These are phyloP conservation scores for Sindora glabra DNA, from an alignment of 306 rosid genomes.

Conservation along the genomic window DNA sequence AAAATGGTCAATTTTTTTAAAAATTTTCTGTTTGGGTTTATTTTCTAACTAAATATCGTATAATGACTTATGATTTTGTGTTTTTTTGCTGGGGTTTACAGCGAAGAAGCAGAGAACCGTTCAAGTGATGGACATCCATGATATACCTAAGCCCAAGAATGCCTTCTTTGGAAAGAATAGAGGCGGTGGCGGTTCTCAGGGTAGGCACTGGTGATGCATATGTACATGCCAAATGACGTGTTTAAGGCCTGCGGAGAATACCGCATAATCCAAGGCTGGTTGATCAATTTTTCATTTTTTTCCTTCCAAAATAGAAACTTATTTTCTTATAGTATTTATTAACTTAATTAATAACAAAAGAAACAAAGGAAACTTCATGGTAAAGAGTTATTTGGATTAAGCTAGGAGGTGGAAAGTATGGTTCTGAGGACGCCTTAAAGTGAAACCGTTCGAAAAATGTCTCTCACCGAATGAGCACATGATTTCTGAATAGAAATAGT, in stretches of 20 bases:
- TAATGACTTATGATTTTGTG: slow-evolving; percentile 24
- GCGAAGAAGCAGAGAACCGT: slow-evolving; percentile 97
- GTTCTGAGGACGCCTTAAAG: neutral
- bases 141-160: slow-evolving; percentile 88
- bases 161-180: slow-evolving; percentile 76
- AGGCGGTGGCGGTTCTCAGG: slow-evolving; percentile 74
- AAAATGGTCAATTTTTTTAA: slow-evolving; percentile 63
- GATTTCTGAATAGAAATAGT: slow-evolving; percentile 6
- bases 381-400: neutral
- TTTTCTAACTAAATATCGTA: slow-evolving; percentile 6
- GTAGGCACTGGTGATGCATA: slow-evolving; percentile 83
- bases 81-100: slow-evolving; percentile 35
- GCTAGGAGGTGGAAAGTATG: neutral
- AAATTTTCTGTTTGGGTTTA: neutral
- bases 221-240: slow-evolving; percentile 16
- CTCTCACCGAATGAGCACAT: slow-evolving; percentile 12
- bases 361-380: neutral
- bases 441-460: neutral
- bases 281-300: slow-evolving; percentile 1
- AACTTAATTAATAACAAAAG: neutral
- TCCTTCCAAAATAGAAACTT: neutral
- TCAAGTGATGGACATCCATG: slow-evolving; percentile 99
- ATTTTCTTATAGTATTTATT: slow-evolving; percentile 8
- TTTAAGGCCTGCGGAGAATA: slow-evolving; percentile 14
- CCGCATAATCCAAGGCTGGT: neutral